phyloP scores from a whole-genome alignment of 202 grass and related monocot species.

The Zizania palustris region DNA sequence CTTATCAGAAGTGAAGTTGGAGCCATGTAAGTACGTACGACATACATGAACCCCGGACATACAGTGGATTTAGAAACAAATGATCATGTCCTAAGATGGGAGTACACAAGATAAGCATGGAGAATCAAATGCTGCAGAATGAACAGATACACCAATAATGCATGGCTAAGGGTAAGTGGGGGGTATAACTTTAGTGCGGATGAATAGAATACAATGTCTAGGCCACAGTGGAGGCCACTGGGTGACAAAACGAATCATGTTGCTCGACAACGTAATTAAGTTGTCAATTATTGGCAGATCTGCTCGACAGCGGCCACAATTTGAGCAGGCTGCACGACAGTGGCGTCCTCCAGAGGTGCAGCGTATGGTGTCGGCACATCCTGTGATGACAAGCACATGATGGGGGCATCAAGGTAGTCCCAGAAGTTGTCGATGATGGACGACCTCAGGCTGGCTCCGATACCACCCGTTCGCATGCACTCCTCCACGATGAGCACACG shows the following conservation, averaged over 20 bases:
- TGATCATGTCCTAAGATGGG: not conserved
- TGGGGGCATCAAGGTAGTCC: slow-evolving; percentile 72
- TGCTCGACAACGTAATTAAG: not conserved
- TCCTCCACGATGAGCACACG: slow-evolving; percentile 79
- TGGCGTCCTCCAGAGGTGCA: slow-evolving; percentile 61
- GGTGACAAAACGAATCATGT: slow-evolving; percentile 19
- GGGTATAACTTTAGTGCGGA: not conserved
- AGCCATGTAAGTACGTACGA: not conserved
- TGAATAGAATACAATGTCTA: slow-evolving; percentile 29
- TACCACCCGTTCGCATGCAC: slow-evolving; percentile 79
- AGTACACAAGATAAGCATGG: not conserved
- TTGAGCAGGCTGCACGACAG: slow-evolving; percentile 71
- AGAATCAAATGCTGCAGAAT: not conserved
- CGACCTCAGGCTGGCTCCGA: slow-evolving; percentile 68
- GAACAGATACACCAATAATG: not conserved
- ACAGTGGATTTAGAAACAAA: not conserved
- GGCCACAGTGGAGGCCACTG: not conserved
- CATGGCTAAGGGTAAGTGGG: not conserved
- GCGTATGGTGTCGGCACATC: slow-evolving; percentile 78
- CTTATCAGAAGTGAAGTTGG: not conserved
- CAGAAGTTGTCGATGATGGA: slow-evolving; percentile 90
- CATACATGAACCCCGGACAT: no score
- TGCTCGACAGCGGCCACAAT: slow-evolving; percentile 72
- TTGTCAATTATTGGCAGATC: slow-evolving; percentile 52
- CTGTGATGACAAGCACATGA: slow-evolving; percentile 78